Conservation (phyloP, 2,329 filamentous ascomycete species). For the Mollisia scopiformis region DNA sequence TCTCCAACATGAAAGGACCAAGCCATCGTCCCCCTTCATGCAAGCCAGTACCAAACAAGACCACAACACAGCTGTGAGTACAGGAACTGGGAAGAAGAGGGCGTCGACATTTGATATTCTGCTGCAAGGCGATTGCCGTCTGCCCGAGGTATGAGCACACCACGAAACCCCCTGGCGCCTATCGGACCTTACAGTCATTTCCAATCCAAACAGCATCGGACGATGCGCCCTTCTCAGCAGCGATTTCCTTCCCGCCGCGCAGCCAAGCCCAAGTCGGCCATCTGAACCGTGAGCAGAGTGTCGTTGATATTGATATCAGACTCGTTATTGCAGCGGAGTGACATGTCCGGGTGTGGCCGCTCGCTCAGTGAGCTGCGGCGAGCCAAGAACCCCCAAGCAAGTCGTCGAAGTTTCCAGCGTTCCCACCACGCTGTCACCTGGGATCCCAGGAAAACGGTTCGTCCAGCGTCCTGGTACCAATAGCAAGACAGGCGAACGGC, state of each 20-base stretch:
- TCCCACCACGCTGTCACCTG: not conserved
- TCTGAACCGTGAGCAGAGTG: not conserved
- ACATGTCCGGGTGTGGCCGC: not conserved
- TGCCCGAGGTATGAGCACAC: too few species aligned
- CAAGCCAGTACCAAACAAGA: too few species aligned
- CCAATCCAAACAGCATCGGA: not conserved
- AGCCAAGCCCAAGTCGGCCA: not conserved
- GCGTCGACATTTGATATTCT: too few species aligned
- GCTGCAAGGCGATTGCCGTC: too few species aligned
- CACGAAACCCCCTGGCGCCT: not conserved
- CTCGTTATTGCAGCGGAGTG: not conserved
- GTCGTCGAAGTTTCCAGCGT: not conserved
- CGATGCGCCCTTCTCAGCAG: not conserved
- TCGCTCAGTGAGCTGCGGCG: not conserved
- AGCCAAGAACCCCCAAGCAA: not conserved
- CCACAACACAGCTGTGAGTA: too few species aligned
- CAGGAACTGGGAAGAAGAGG: too few species aligned
- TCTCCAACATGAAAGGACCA: too few species aligned
- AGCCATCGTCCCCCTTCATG: too few species aligned
- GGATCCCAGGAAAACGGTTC: conserved; percentile 10
- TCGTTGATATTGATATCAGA: not conserved
- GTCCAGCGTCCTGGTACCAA: conserved; percentile 16
- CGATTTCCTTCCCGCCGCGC: not conserved
- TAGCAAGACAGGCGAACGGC: not conserved
- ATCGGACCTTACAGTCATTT: not conserved